These are phyloP conservation scores for Trametes punicea DNA, from an alignment of 768 basidiomycete species.

Conservation along the genomic window DNA sequence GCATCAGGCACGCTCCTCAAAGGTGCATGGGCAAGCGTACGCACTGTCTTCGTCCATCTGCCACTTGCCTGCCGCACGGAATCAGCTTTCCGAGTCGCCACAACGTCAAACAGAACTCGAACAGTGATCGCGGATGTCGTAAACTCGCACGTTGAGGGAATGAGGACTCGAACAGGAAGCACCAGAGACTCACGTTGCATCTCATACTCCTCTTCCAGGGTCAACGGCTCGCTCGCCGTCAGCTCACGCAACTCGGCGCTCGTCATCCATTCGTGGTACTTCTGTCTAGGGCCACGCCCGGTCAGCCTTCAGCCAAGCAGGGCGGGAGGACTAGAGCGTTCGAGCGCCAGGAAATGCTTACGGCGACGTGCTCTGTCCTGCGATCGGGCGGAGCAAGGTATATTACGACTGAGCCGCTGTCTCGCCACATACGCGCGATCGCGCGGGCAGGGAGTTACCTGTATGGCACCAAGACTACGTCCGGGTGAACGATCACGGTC, in stretches of 20 bases:
- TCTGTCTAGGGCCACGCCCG: slow-evolving; percentile 39
- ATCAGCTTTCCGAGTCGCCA: not conserved
- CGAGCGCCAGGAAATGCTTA: slow-evolving; percentile 10
- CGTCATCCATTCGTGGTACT: slow-evolving; percentile 89
- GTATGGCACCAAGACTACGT: slow-evolving; percentile 81
- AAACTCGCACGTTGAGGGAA: not conserved
- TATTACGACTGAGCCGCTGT: not conserved
- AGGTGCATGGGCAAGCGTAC: slow-evolving; percentile 21
- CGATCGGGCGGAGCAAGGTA: not conserved
- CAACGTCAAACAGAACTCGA: not conserved
- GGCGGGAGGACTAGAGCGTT: not conserved
- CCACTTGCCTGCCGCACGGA: slow-evolving; percentile 65
- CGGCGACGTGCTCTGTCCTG: slow-evolving; percentile 42
- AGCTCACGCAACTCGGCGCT: slow-evolving; percentile 64
- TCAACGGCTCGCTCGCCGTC: slow-evolving; percentile 84
- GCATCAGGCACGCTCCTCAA: not conserved
- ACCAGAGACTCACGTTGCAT: slow-evolving; percentile 70
- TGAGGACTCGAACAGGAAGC: not conserved
- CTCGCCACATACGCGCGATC: not conserved
- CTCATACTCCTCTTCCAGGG: slow-evolving; percentile 75
- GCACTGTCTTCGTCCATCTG: slow-evolving; percentile 78
- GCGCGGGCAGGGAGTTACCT: slow-evolving; percentile 33
- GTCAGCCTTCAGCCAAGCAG: not conserved
- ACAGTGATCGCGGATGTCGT: not conserved
- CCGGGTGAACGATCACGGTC: slow-evolving; percentile 61